Conservation (phyloP, 441 rosid species). For the Mallotus japonicus region DNA sequence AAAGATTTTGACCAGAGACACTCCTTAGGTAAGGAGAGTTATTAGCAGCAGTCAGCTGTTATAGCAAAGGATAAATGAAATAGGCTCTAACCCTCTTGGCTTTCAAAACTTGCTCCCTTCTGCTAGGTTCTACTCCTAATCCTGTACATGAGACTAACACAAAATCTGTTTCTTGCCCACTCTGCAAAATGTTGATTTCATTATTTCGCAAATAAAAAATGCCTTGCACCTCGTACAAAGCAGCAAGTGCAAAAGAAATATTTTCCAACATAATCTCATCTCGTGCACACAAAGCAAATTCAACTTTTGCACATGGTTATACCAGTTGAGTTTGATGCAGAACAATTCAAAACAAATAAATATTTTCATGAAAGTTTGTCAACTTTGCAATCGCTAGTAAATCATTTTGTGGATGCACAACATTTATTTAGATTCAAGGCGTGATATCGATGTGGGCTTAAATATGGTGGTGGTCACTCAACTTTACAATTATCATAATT, state of each 20-base stretch:
- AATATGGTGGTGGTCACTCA: no score
- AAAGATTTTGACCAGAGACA: slow-evolving; percentile 11
- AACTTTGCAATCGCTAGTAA: not conserved
- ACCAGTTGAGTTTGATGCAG: no score
- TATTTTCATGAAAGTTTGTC: not conserved
- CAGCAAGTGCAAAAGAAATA: not conserved
- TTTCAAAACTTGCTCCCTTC: slow-evolving; percentile 94
- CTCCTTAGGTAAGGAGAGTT: not conserved
- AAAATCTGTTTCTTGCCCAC: slow-evolving; percentile 95
- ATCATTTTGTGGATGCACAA: not conserved
- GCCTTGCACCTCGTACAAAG: not conserved
- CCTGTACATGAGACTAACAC: slow-evolving; percentile 91
- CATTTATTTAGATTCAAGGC: not conserved
- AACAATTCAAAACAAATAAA: not conserved
- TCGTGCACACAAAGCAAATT: not conserved
- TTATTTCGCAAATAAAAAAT: not conserved
- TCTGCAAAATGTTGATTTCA: slow-evolving; percentile 46
- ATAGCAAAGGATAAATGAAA: not conserved
- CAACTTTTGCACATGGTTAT: no score
- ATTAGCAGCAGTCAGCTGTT: not conserved
- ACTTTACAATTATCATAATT: no score
- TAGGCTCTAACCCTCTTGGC: slow-evolving; percentile 73
- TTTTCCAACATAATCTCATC: not conserved
- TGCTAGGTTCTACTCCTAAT: slow-evolving; percentile 74
- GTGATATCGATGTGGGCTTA: no score